Evolutionary conservation across 495 filamentous ascomycete genomes (phyloP).

Genomic region (Schizothecium vesticola): DNA sequence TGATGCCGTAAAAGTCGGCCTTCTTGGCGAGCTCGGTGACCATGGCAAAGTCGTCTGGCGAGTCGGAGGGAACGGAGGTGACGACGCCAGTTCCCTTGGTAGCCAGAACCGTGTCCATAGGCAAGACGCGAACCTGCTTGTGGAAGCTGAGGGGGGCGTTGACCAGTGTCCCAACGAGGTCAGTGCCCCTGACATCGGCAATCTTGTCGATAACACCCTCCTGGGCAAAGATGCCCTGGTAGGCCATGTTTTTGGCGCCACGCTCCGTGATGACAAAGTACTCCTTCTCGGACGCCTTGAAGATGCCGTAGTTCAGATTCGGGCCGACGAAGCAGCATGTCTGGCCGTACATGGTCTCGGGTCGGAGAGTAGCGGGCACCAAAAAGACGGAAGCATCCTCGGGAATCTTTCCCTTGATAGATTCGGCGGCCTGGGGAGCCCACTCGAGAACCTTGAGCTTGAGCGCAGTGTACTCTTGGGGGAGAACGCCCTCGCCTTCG

Average conservation of each 20-base stretch:
- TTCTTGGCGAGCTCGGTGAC: conserved; percentile 87
- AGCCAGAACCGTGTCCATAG: conserved; percentile 88
- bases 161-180: conserved; percentile 78
- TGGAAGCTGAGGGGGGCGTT: conserved; percentile 88
- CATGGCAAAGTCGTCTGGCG: conserved; percentile 92
- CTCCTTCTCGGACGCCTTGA: conserved; percentile 74
- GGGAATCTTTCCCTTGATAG: conserved; percentile 72
- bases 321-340: conserved; percentile 94
- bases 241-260: conserved; percentile 92
- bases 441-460: conserved; percentile 89
- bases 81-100: conserved; percentile 96
- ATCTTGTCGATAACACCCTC: conserved; percentile 71
- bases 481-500: conserved; percentile 82
- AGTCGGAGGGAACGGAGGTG: conserved; percentile 90
- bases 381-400: conserved; percentile 78
- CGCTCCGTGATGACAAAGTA: conserved; percentile 82
- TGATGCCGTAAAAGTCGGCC: conserved; percentile 92
- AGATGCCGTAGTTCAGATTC: conserved; percentile 66
- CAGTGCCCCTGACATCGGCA: conserved; percentile 65
- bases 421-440: conserved; percentile 62
- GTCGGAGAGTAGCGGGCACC: conserved; percentile 83
- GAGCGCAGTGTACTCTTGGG: conserved; percentile 88
- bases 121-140: conserved; percentile 76
- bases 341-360: conserved; percentile 98
- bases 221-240: conserved; percentile 76